A percentile compares a stretch with the other conserved stretches of the same genome.
phyloP scores from a whole-genome alignment of 1,284 basidiomycete species.

The Leccinum fallax region DNA sequence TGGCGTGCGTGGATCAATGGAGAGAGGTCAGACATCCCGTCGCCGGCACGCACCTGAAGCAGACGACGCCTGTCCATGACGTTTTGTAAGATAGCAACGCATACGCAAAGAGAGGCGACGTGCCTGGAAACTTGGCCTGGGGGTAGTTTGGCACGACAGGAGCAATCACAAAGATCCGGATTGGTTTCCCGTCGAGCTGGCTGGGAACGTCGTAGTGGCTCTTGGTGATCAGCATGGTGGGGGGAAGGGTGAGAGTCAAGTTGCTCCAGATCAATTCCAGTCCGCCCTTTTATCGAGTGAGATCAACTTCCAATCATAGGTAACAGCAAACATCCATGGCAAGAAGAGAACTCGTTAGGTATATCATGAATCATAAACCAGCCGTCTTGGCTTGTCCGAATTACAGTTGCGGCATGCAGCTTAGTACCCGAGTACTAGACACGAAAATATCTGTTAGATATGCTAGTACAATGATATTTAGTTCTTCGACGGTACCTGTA shows the following conservation, averaged over 20 bases:
- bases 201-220: slow-evolving; percentile 77
- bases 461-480: neutral
- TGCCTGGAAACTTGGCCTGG: slow-evolving; percentile 81
- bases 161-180: slow-evolving; percentile 78
- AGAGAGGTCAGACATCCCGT: neutral
- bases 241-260: neutral
- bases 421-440: neutral
- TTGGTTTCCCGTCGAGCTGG: slow-evolving; percentile 65
- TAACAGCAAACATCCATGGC: neutral
- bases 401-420: neutral
- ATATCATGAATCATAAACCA: neutral
- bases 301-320: neutral
- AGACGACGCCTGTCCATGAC: slow-evolving; percentile 61
- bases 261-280: neutral
- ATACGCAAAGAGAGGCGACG: neutral
- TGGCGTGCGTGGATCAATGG: slow-evolving; percentile 31
- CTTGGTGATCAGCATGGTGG: slow-evolving; percentile 77
- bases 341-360: neutral
- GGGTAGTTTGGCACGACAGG: slow-evolving; percentile 74
- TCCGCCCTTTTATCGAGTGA: too few relatives aligned
- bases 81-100: slow-evolving; percentile 6
- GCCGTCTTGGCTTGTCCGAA: neutral
- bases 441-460: neutral
- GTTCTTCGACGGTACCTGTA: neutral
- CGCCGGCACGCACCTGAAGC: slow-evolving; percentile 62